Percentiles rank a stretch among this genome's conserved stretches.
Conservation (phyloP, 78 protist genomes). For the Dictyostelium brefeldianum region DNA sequence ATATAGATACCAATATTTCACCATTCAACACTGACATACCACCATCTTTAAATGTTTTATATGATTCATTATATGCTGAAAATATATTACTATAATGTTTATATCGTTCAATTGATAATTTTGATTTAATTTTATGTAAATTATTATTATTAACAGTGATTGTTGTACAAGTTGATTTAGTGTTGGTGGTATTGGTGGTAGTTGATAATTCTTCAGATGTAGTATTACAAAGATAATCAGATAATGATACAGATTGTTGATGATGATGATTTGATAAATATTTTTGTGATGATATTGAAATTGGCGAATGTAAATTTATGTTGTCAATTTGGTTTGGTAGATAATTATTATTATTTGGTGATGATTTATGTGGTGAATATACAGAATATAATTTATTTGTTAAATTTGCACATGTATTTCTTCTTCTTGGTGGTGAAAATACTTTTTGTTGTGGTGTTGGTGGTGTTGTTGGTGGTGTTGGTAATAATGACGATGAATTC, state of each 20-base stretch:
- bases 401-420: conserved; percentile 57
- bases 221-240: background rate
- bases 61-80: conserved; percentile 42
- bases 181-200: background rate
- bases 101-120: background rate
- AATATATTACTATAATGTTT: conserved; percentile 13
- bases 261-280: conserved; percentile 6
- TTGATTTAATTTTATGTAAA: background rate
- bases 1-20: conserved; percentile 29
- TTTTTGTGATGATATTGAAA: conserved; percentile 5
- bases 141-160: background rate
- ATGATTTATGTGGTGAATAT: conserved; percentile 37
- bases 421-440: conserved; percentile 69
- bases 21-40: conserved; percentile 39
- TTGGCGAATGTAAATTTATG: background rate
- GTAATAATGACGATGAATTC: background rate
- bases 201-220: background rate
- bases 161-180: background rate
- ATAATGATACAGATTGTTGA: background rate
- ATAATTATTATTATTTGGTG: background rate
- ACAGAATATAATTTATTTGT: conserved; percentile 13
- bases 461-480: conserved; percentile 26
- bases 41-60: background rate
- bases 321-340: background rate
- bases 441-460: conserved; percentile 46